These are phyloP conservation scores for Pythium aristosporum DNA, from an alignment of 352 stramenopile species.

Conservation along the genomic window DNA sequence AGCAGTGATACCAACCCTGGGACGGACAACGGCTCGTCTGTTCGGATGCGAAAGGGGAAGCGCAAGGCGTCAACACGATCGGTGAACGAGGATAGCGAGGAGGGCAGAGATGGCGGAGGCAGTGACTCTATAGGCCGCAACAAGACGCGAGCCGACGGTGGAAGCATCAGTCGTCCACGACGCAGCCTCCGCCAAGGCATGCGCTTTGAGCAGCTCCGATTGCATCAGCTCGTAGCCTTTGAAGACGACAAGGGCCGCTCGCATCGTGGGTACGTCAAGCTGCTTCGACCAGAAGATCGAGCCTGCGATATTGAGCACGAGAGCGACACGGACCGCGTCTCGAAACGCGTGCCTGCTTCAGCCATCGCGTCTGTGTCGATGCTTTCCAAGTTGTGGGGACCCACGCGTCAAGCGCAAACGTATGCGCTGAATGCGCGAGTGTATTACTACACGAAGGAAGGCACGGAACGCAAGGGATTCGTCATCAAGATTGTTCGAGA, in stretches of 20 bases:
- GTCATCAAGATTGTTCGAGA: constrained; percentile 51
- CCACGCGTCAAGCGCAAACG: constrained; percentile 7
- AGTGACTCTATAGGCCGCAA: neutral
- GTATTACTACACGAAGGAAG: constrained; percentile 52
- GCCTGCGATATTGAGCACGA: constrained; percentile 65
- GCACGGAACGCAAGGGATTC: constrained; percentile 48
- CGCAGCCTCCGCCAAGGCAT: neutral
- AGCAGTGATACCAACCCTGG: constrained; percentile 16
- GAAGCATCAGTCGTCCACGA: constrained; percentile 15
- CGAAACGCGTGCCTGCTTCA: constrained; percentile 42
- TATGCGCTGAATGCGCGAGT: constrained; percentile 56
- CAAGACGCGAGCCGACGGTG: constrained; percentile 19
- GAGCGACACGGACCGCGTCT: constrained; percentile 46
- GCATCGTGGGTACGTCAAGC: constrained; percentile 47
- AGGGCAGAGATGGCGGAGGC: constrained; percentile 10
- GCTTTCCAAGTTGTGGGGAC: constrained; percentile 33
- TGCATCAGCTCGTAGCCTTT: constrained; percentile 61
- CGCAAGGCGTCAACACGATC: constrained; percentile 18
- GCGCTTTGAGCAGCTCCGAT: constrained; percentile 30
- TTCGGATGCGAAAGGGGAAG: constrained; percentile 30
- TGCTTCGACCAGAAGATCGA: constrained; percentile 40
- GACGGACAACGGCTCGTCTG: constrained; percentile 15
- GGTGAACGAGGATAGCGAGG: constrained; percentile 11
- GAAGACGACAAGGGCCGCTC: constrained; percentile 42
- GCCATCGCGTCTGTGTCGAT: constrained; percentile 32